These are phyloP conservation scores for Neospermospora avenae DNA, from an alignment of 2,329 filamentous ascomycete species.

Conservation along the genomic window DNA sequence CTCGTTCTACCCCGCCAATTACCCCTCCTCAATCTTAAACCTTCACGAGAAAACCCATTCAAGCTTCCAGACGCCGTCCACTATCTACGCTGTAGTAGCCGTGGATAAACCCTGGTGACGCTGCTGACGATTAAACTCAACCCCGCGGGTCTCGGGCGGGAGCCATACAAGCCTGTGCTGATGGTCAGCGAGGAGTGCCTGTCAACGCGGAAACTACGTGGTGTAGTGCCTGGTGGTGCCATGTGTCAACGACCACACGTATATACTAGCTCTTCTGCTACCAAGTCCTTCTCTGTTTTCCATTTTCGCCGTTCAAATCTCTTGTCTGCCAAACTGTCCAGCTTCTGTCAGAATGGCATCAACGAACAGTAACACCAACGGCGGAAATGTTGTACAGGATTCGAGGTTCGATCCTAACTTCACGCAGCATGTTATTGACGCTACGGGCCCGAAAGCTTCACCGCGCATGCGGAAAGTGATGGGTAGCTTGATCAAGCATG, in stretches of 20 bases:
- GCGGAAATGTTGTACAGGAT: conserved; percentile 43
- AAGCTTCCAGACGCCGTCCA: background rate
- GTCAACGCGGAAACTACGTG: background rate
- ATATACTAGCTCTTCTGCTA: conserved; percentile 1
- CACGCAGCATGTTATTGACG: conserved; percentile 58
- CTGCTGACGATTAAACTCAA: background rate
- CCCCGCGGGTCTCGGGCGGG: background rate
- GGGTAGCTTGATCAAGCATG: conserved; percentile 49
- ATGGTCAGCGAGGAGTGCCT: background rate
- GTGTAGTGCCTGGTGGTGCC: background rate
- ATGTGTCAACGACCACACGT: background rate
- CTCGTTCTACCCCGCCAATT: background rate
- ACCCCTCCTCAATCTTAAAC: background rate
- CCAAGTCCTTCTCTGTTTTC: background rate
- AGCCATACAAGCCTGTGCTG: background rate
- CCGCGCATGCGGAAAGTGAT: conserved; percentile 56
- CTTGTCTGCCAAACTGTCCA: background rate
- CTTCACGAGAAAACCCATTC: background rate
- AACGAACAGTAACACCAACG: conserved; percentile 42
- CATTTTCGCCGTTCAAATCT: background rate
- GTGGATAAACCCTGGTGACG: background rate
- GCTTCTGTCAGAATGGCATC: conserved; percentile 8
- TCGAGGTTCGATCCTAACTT: conserved; percentile 52
- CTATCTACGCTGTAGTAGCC: background rate
- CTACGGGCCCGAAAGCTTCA: conserved; percentile 57